Percentiles rank a stretch among this genome's conserved stretches.
Evolutionary conservation across 805 yeast genomes (phyloP).

Genomic region (Saturnispora hagleri): DNA sequence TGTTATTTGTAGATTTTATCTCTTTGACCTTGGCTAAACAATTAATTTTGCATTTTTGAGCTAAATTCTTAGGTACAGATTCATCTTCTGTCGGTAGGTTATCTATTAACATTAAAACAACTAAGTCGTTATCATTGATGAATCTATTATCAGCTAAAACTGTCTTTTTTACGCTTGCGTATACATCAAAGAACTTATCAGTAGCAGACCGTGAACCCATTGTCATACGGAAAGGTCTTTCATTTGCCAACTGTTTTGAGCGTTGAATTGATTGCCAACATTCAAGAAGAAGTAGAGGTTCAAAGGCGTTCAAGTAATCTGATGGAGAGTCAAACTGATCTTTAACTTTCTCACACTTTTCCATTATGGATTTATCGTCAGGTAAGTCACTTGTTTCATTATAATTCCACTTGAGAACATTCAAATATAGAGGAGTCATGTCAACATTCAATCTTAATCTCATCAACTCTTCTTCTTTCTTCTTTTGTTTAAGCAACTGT

Average conservation of each 20-base stretch:
- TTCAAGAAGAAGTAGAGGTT: conserved; percentile 77
- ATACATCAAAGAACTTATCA: conserved; percentile 82
- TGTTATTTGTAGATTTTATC: conserved; percentile 54
- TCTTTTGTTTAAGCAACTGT: conserved; percentile 27
- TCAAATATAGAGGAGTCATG: conserved; percentile 61
- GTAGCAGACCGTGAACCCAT: conserved; percentile 77
- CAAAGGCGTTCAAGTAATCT: conserved; percentile 64
- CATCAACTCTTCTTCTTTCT: conserved; percentile 66
- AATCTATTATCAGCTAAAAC: conserved; percentile 43
- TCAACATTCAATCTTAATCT: conserved; percentile 71
- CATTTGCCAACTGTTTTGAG: conserved; percentile 52
- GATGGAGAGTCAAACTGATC: conserved; percentile 46
- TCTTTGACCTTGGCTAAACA: conserved; percentile 79
- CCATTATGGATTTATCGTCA: conserved; percentile 30
- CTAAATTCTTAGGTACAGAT: conserved; percentile 11
- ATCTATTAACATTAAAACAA: conserved; percentile 51
- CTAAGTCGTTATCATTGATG: conserved; percentile 62
- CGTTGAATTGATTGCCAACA: conserved; percentile 88
- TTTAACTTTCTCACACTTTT: conserved; percentile 38
- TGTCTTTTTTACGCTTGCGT: conserved; percentile 54
- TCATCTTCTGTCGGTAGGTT: conserved; percentile 27
- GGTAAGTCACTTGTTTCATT: conserved; percentile 49
- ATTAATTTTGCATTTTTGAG: conserved; percentile 26
- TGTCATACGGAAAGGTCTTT: conserved; percentile 52
- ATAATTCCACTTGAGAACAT: conserved; percentile 72